Conservation (phyloP, 139 green algal species). For the Ettlia oleoabundans region DNA sequence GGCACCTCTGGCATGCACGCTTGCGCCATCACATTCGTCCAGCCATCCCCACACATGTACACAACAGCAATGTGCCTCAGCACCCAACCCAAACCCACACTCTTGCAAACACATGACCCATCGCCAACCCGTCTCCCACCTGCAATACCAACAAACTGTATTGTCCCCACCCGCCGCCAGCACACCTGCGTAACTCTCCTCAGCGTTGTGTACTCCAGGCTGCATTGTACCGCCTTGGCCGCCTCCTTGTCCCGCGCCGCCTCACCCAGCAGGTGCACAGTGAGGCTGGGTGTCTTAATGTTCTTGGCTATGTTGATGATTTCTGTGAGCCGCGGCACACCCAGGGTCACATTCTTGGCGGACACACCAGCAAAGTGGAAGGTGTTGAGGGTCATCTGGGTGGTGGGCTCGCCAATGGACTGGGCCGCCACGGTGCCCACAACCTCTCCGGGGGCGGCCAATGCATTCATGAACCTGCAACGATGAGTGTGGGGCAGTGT, state of each 20-base stretch:
- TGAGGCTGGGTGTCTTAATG: slow-evolving; percentile 97
- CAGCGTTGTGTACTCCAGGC: slow-evolving; percentile 97
- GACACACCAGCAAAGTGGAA: slow-evolving; percentile 94
- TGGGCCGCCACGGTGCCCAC: slow-evolving; percentile 96
- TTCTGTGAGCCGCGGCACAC: slow-evolving; percentile 97
- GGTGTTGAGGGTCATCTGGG: slow-evolving; percentile 97
- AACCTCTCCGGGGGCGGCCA: slow-evolving; percentile 84
- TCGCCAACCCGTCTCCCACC: no score
- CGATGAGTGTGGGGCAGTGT: no score
- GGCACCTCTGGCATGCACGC: background rate
- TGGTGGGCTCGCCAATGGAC: slow-evolving; percentile 97
- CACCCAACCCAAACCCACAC: no score
- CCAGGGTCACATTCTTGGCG: slow-evolving; percentile 99
- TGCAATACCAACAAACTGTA: no score
- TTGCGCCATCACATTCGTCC: background rate
- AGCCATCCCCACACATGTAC: no score
- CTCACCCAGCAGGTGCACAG: slow-evolving; percentile 82
- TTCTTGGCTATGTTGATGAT: slow-evolving; percentile 99
- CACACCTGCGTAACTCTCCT: slow-evolving; percentile 56
- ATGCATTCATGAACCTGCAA: slow-evolving; percentile 56
- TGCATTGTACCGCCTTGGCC: slow-evolving; percentile 93
- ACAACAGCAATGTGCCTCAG: no score
- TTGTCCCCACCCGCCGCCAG: background rate
- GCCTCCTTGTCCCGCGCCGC: slow-evolving; percentile 71
- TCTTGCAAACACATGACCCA: no score